These are phyloP conservation scores for Neospora caninum DNA, from an alignment of 169 alveolate species.

Conservation along the genomic window DNA sequence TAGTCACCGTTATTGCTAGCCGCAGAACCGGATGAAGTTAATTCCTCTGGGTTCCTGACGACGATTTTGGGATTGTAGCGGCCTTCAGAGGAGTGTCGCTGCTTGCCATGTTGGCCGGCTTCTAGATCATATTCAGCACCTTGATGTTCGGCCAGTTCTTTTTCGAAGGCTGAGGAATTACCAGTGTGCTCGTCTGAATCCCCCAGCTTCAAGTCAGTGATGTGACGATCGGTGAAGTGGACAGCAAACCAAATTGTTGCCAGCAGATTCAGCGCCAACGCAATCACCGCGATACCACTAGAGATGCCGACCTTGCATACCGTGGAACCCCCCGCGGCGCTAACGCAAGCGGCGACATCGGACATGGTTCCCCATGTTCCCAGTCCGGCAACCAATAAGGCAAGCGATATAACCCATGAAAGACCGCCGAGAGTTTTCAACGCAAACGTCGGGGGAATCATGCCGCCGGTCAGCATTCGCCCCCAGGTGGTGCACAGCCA, in stretches of 20 bases:
- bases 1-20: not conserved
- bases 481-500: not conserved
- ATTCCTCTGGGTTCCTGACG: not conserved
- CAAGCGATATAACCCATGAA: not conserved
- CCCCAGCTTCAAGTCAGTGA: not conserved
- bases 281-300: not conserved
- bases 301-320: not conserved
- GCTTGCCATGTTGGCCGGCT: not conserved
- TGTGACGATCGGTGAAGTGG: not conserved
- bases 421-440: not conserved
- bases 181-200: not conserved
- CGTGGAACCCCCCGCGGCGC: not conserved
- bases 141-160: not conserved
- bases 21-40: not conserved
- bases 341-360: constrained; percentile 7
- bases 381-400: not conserved
- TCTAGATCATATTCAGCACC: not conserved
- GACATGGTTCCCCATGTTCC: not conserved
- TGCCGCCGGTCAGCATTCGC: not conserved
- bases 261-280: not conserved
- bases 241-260: not conserved
- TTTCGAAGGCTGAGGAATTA: not conserved
- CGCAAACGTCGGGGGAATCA: not conserved
- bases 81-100: not conserved
- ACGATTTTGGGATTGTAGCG: not conserved